Evolutionary conservation across 1,284 basidiomycete genomes (phyloP), one percentile per base, ranked within the genome.

Genomic region (Cutaneotrichosporon mucoides): DNA sequence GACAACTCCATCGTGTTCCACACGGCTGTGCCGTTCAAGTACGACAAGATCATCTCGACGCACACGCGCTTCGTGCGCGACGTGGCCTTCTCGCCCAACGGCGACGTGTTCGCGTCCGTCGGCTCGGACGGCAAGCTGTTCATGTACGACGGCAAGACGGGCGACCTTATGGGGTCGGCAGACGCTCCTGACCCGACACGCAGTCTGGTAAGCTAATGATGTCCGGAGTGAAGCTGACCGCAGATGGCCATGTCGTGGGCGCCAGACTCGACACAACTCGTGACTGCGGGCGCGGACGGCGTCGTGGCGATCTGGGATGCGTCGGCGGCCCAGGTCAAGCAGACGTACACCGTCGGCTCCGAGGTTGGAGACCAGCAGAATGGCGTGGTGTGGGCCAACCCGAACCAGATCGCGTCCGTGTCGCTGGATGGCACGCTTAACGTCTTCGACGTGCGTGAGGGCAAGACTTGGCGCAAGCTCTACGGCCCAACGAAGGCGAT

Each of bases 51-150:
- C n/a, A 88, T 94, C 76, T 87, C 85, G 71, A 89, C 88, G 0
- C 96, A 99, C 76, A 88, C 88, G 3, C 90, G 90, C 73, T 99
- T 97, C 73, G 91, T 99, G 5, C 92, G 97, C 75, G 91, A 97
- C 61, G 85, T 98, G 24, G 84, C 86, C 57, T 97, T 87, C 73
- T 83, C 92, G 0, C 86, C 88, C 0, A 86, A 86, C 38, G 93
- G 92, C 4, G 84, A 88, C 50, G 80, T 86, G 33, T 97, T 98
- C 73, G 89, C 86, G 12, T 93, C 91, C 49, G 92, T 91, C 12
- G 95, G 92, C 35, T 90, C 91, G 4, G 96, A 99, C 78, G 85
- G 84, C 51, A 95, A 93, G 79, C 80, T 83, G 12, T 90, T 96
- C 79, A 69, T 99, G 16, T 98, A 96, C 75, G 92, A 97, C 65